Evolutionary conservation across 202 grass and related monocot species (phyloP), one percentile per base, ranked within the genome.

Genomic region (Digitaria exilis): DNA sequence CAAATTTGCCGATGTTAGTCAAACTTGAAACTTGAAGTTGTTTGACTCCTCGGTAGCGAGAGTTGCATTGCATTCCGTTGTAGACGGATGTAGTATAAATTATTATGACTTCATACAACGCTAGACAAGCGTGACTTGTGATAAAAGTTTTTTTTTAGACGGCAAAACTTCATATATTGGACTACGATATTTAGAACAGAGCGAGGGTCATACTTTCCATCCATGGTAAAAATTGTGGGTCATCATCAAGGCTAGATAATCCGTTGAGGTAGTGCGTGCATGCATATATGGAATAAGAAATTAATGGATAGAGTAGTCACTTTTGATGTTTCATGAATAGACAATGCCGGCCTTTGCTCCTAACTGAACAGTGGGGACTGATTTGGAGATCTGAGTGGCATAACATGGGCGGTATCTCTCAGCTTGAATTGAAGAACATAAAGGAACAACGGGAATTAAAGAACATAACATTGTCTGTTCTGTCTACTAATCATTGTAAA

Each of bases 261-360:
- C 8, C 4, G 2, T 43, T 30, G 4, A 12, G 29, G 21, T 37
- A 73, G 31, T 63, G 54, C 52, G 45, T 72, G 8, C 9, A 57
- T 72, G n/a, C n/a, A n/a, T n/a, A n/a, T n/a, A n/a, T n/a, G n/a
- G n/a, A n/a, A 71, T 50, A 73, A 49, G 9, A 62, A 73, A 73
- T 14, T 51, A 16, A 44, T 34, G 60, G 10, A 72, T 37, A 24
- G 30, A 64, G 21, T 50, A 48, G 2, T 34, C 1, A 26, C 69
- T 51, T 72, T 73, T 63, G 57, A 25, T 7, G n/a, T n/a, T 76
- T 76, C 30, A 48, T 13, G 1, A 77, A 21, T 85, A 71, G 52
- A 71, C 7, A 78, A 70, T 49, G 74, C 16, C 65, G 65, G n/a
- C 83, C 75, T 78, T 85, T 85, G 30, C 42, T 78, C 83, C 83